Percentiles rank a stretch among this genome's conserved stretches.
These are phyloP conservation scores for Tremellales sp. DNA, from an alignment of 1,284 basidiomycete genomes.

Conservation along the genomic window DNA sequence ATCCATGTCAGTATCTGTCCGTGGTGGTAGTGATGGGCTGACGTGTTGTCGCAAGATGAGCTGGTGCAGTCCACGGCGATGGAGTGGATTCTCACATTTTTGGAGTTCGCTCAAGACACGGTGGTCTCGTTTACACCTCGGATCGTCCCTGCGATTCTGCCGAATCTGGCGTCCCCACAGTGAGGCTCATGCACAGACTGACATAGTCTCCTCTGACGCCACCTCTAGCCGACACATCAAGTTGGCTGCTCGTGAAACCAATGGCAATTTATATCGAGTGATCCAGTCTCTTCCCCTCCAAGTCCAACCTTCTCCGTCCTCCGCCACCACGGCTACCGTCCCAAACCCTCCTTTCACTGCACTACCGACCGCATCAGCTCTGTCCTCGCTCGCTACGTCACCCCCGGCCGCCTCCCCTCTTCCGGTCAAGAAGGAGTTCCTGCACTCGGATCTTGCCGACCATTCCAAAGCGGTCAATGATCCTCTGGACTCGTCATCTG, in stretches of 20 bases:
- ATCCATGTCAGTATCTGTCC: conserved; percentile 64
- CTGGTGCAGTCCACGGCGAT: conserved; percentile 84
- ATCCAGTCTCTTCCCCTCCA: conserved; percentile 76
- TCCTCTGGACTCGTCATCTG: conserved; percentile 22
- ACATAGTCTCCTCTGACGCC: neutral
- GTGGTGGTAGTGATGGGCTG: conserved; percentile 2
- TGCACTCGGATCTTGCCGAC: conserved; percentile 9
- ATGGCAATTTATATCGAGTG: conserved; percentile 76
- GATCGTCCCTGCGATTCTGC: conserved; percentile 85
- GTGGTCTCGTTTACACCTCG: conserved; percentile 93
- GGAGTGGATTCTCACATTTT: conserved; percentile 87
- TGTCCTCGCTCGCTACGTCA: conserved; percentile 21
- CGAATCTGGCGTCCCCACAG: conserved; percentile 72
- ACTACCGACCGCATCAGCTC: conserved; percentile 20
- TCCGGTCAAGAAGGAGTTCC: conserved; percentile 22
- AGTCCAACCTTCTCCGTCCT: conserved; percentile 49
- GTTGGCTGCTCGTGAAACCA: conserved; percentile 77
- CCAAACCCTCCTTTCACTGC: conserved; percentile 17
- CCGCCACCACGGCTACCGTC: conserved; percentile 7
- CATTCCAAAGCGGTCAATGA: conserved; percentile 20
- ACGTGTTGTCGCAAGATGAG: conserved; percentile 59
- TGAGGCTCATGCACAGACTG: conserved; percentile 10
- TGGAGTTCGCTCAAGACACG: conserved; percentile 81
- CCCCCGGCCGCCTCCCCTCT: conserved; percentile 18
- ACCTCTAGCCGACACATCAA: conserved; percentile 67